Evolutionary conservation across 1,284 basidiomycete genomes (phyloP).

Genomic region (Austroboletus novae-zelandiae): DNA sequence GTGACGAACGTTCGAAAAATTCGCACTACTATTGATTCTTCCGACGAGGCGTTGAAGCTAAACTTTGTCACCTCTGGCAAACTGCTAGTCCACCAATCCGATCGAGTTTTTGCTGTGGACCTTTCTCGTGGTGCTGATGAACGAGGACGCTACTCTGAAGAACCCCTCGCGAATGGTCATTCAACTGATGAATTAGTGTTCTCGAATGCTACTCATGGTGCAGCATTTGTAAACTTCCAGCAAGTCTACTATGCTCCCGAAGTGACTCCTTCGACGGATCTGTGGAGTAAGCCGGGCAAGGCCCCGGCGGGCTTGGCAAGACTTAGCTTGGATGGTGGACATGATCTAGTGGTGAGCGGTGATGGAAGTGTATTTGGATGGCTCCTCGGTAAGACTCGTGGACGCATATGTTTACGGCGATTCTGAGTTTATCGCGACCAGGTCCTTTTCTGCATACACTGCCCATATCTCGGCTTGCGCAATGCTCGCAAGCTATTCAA

Average conservation of each 20-base stretch:
- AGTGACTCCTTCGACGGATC: slow-evolving; percentile 39
- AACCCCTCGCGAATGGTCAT: slow-evolving; percentile 49
- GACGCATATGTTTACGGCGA: neutral
- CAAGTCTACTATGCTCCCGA: slow-evolving; percentile 56
- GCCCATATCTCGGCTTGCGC: slow-evolving; percentile 48
- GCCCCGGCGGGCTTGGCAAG: slow-evolving; percentile 58
- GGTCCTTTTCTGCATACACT: slow-evolving; percentile 65
- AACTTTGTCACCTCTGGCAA: slow-evolving; percentile 49
- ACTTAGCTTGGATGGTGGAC: slow-evolving; percentile 68
- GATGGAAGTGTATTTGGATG: slow-evolving; percentile 66
- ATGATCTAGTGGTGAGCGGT: slow-evolving; percentile 58
- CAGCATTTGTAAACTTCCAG: slow-evolving; percentile 65
- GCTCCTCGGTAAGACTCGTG: slow-evolving; percentile 55
- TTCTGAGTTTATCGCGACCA: slow-evolving; percentile 25
- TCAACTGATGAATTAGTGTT: slow-evolving; percentile 57
- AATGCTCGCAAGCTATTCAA: slow-evolving; percentile 47
- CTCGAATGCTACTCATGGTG: slow-evolving; percentile 34
- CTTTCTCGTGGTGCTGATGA: slow-evolving; percentile 45
- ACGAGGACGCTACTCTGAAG: slow-evolving; percentile 48
- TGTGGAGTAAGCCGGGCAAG: slow-evolving; percentile 70
- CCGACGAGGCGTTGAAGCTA: slow-evolving; percentile 41
- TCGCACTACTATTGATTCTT: slow-evolving; percentile 42
- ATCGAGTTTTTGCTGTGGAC: slow-evolving; percentile 53
- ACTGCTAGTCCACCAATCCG: slow-evolving; percentile 57
- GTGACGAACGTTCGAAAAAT: slow-evolving; percentile 43